Evolutionary conservation across 257 asterid genomes (phyloP).

Genomic region (Jasminum sambac): DNA sequence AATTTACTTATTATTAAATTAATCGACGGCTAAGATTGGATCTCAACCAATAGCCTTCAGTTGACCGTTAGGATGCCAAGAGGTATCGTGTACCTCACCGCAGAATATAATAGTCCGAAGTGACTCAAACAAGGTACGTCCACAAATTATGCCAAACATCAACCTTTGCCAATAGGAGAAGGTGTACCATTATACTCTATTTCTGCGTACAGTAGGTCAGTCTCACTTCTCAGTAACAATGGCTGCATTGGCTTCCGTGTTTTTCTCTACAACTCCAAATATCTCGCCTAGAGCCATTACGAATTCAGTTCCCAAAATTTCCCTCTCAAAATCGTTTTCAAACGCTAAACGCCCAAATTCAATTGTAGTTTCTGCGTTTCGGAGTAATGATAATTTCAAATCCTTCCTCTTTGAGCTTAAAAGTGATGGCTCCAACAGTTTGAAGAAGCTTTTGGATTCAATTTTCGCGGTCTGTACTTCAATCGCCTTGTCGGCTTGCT

Average conservation of each 20-base stretch:
- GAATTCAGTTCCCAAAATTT: conserved; percentile 35
- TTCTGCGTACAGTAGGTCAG: background rate
- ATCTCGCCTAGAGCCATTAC: conserved; percentile 18
- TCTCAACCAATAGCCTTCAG: background rate
- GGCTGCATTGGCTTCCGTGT: conserved; percentile 52
- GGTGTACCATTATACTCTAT: background rate
- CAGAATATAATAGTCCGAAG: background rate
- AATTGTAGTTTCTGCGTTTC: conserved; percentile 40
- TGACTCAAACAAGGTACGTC: background rate
- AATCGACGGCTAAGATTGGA: background rate
- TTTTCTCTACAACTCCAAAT: conserved; percentile 45
- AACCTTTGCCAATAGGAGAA: background rate
- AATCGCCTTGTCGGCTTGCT: conserved; percentile 69
- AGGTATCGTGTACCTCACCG: background rate
- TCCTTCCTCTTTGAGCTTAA: conserved; percentile 31
- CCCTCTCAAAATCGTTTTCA: conserved; percentile 30
- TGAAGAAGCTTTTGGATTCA: conserved; percentile 59
- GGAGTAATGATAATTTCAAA: conserved; percentile 25
- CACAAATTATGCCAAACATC: background rate
- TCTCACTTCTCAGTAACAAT: conserved; percentile 21
- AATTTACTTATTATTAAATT: background rate
- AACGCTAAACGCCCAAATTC: conserved; percentile 28
- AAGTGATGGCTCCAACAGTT: conserved; percentile 26
- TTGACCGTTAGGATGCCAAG: background rate
- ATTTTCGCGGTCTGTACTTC: conserved; percentile 71